Evolutionary conservation across 805 yeast species (phyloP), one percentile per base, ranked within the genome.

Genomic region (Tetrapisispora arboricola): DNA sequence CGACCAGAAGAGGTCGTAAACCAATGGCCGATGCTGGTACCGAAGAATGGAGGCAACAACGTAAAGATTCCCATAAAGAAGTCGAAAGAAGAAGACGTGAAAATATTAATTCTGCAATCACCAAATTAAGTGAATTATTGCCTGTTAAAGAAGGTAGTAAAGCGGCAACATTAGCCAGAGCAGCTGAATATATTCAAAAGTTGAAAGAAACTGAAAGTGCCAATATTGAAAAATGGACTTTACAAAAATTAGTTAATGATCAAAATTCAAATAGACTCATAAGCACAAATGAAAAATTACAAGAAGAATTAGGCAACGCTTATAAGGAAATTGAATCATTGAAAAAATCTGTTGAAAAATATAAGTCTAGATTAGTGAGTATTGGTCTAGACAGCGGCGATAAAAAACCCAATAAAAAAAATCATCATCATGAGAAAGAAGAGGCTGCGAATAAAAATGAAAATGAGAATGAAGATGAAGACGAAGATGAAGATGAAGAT

Each of bases 11-110:
- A 28, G 60, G 59, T 6, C 54, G 62, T 24, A 58, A 51, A 42
- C 48, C 56, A 3, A 49, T 54, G n/a, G 49, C 57, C 3, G 47
- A 47, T 6, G 44, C 60, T 12, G 60, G 60, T 18, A 49, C 61
- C 6, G 58, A 54, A 8, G 58, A 53, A 40, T 54, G 61, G 61
- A 51, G 53, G 39, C 53, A 54, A 42, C 76, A 78, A 58, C 78
- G 96, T 54, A 80, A 83, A 54, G 84, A 84, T 53, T 88, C 86
- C 63, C 98, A 92, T 67, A 88, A 87, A 64, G 96, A 88, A 64
- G 96, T 88, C 18, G 96, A 88, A 65, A 74, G 95, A 57, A 77
- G 95, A 52, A 76, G 96, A 63, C 76, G 96, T 56, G 95, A 87
- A 58, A 75, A 79, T 36, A 88, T 88, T 57, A 88, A 86, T 63